Base-by-base conservation (phyloP, 257 asterid species). In the Solanum ossicruentum region DNA sequence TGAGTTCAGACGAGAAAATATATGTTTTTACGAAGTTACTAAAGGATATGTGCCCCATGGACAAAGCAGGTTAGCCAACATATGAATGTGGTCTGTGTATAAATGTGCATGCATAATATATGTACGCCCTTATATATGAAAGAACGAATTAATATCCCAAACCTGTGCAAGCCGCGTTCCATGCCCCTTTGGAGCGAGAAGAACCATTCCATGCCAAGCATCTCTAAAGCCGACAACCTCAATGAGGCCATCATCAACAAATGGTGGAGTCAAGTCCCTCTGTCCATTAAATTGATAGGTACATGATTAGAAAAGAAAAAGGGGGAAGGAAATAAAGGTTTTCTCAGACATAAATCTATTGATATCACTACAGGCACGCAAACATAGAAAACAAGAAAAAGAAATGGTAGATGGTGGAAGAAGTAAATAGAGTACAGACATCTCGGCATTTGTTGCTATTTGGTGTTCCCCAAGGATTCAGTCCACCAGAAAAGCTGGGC, bases 381-480 rank as follows among this genome's bases (percentile, higher is more conserved):
- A 11, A 52, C 28, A 9, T 17, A 8, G 23, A 52, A 78, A 52
- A 2, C 49, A 77, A 10, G 26, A 51, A 49, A 77, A 10, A 12
- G 4, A 43, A 7, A 15, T 1, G 0, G 49, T 16, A 78, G 10
- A 52, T 78, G 65, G 28, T 4, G 28, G 82, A 78, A 51, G 49
- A 78, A 78, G 0, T 36, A 51, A 5, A 69, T 72, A 86, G 79
- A 89, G 18, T 85, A 90, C 98, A 86, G 12, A 88, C 99, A 85
- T 94, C 94, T 20, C 89, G 92, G 0, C 89, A 82, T 89, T 90
- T 93, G 57, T 75, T 75, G 55, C 55, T 86, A 81, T 87, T 90
- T 55, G 98, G 99, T 84, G 95, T 97, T 88, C 98, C 99, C 99
- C 98, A 95, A 18, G 99, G 99, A 90, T 91, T 97, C 56, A 97